Evolutionary conservation across 192 early-diverging fungal genomes (phyloP).

Genomic region (Oehlia diaphana): DNA sequence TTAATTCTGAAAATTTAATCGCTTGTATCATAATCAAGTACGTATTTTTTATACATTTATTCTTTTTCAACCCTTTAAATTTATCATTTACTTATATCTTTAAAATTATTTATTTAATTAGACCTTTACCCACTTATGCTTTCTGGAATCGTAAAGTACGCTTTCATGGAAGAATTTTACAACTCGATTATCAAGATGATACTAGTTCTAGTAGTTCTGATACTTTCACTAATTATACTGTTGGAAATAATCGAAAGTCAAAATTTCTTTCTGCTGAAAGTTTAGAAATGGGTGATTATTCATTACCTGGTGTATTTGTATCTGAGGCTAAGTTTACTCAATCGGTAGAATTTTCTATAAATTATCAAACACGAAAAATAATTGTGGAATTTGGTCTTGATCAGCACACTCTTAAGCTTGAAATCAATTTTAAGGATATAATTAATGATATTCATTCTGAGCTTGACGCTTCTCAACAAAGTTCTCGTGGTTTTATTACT

Average conservation of each 20-base stretch:
- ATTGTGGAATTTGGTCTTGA: conserved; percentile 32
- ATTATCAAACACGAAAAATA: conserved; percentile 32
- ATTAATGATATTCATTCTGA: conserved; percentile 28
- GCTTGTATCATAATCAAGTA: conserved; percentile 27
- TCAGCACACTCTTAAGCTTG: conserved; percentile 4
- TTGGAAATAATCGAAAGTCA: not conserved
- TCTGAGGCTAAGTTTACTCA: conserved; percentile 18
- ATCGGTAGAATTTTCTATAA: conserved; percentile 17
- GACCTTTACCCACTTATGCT: not conserved
- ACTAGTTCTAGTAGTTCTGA: too few relatives aligned
- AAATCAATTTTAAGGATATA: conserved; percentile 42
- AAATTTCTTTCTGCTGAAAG: not conserved
- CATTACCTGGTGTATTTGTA: conserved; percentile 23
- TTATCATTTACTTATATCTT: too few relatives aligned
- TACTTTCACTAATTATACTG: not conserved
- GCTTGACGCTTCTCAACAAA: conserved; percentile 13
- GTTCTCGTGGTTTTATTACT: conserved; percentile 28
- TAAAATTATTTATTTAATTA: not conserved
- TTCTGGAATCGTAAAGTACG: conserved; percentile 5
- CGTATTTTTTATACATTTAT: too few relatives aligned
- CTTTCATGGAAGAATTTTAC: conserved; percentile 32
- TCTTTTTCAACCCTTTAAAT: too few relatives aligned
- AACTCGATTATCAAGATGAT: conserved; percentile 12
- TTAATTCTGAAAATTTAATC: not conserved
- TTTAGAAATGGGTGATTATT: conserved; percentile 34